phyloP scores from a whole-genome alignment of 129 eudicot species.

The Oenanthe sinensis region DNA sequence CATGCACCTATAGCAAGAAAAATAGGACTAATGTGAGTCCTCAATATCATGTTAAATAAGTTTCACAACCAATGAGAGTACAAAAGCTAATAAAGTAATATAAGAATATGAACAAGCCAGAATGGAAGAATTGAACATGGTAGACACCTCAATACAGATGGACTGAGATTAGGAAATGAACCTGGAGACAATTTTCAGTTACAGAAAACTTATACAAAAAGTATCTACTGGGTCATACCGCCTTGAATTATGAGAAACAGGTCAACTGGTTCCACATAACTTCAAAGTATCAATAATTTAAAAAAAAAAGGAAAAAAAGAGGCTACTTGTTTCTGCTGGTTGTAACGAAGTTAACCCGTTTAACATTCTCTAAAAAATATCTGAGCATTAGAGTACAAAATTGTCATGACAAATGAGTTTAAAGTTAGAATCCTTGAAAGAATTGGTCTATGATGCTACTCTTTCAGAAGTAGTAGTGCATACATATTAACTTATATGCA shows the following conservation, averaged over 20 bases:
- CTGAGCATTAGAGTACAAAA: not conserved
- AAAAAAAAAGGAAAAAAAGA: too few species aligned
- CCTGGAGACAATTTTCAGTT: not conserved
- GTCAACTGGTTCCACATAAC: not conserved
- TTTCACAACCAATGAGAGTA: not conserved
- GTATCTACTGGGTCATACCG: not conserved
- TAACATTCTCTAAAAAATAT: not conserved
- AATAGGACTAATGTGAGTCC: not conserved
- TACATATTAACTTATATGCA: too few species aligned
- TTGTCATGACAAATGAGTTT: not conserved
- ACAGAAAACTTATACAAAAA: not conserved
- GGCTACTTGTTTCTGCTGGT: not conserved
- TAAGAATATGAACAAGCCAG: not conserved
- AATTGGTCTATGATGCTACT: not conserved
- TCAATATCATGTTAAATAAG: not conserved
- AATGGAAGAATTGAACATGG: not conserved
- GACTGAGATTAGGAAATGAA: too few species aligned
- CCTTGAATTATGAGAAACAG: not conserved
- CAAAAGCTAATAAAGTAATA: not conserved
- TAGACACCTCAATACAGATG: not conserved
- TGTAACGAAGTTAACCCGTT: not conserved
- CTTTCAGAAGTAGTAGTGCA: too few species aligned
- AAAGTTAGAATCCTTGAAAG: not conserved
- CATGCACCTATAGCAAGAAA: conserved; percentile 52
- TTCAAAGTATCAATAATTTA: not conserved